Evolutionary conservation across 2,329 filamentous ascomycete species (phyloP), one percentile per base, ranked within the genome.

Genomic region (Penicillium sclerotigenum): DNA sequence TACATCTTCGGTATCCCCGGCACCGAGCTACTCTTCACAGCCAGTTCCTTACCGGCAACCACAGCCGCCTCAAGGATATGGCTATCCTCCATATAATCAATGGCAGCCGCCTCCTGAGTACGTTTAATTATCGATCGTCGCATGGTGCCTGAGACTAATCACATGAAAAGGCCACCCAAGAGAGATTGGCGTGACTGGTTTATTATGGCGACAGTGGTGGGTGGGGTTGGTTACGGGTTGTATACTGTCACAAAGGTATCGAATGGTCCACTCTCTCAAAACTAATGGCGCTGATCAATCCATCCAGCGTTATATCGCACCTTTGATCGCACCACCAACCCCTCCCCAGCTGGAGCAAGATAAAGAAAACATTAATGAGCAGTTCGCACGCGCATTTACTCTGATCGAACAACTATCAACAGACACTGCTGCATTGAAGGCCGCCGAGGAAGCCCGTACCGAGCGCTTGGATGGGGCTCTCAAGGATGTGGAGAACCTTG

Each of bases 111-210:
- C 81, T 33, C 82, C 80, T 61, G 80, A 83, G 79, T 81, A 73
- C 67, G 78, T 69, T 46, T 31, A 28, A 11, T 22, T 20, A 22
- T 28, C 43, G 16, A 26, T 51, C n/a, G 16, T 34, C 31, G 18
- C 28, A 31, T 20, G 10, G 20, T 22, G 9, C 36, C 33, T 8
- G 20, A 47, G 34, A 53, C 61, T 66, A 46, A 66, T 53, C 34
- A 41, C 28, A 52, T 52, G 37, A 38, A 26, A 42, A 78, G 76
- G 59, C 76, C 86, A 2, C 91, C 91, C 3, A 87, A 86, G 71
- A 82, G 94, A 69, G 94, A 99, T 76, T 99, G 94, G 94, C 84
- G 95, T 59, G 94, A 99, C 72, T 97, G 91, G 89, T 99, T 99
- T 76, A 97, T 99, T 75, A 96, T 97, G 91, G 94, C 94, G 8